These are phyloP conservation scores for Hordeum vulgare DNA, from an alignment of 176 grass and related monocot species.

Conservation along the genomic window MorexV3_pseudomolecules_assembly NC_058520.1:462983006-462983505, in stretches of 20 bases:
- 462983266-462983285: background rate
- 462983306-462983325: background rate
- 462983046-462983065: too few species aligned
- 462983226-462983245: background rate
- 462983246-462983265: background rate
- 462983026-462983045: too few species aligned
- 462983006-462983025: too few species aligned
- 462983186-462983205: too few species aligned
- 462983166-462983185: too few species aligned
- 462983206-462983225: background rate
- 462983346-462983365: background rate
- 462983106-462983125: background rate
- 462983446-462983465: background rate
- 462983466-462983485: background rate
- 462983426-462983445: background rate
- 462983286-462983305: background rate
- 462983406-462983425: background rate
- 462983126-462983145: background rate
- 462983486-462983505: background rate
- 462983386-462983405: background rate
- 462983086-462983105: too few species aligned
- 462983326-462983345: background rate
- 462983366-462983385: background rate
- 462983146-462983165: background rate
- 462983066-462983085: too few species aligned